Conservation (phyloP, 352 stramenopile genomes). For the Phytopythium mirpurense region DNA sequence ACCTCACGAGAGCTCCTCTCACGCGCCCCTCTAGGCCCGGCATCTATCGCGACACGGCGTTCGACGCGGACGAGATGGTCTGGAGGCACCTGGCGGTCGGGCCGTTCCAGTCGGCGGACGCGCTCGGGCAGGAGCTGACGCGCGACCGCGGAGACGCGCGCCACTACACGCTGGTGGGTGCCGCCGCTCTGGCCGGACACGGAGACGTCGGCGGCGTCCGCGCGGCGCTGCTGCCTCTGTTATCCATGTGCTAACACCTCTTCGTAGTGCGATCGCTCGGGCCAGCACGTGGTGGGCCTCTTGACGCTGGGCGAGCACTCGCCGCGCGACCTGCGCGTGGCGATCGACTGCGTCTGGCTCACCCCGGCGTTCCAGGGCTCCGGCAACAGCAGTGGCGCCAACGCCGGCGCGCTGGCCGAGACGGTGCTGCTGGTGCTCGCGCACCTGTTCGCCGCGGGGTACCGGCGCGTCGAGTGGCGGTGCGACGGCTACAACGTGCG, state of each 20-base stretch:
- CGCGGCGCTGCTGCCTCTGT: too few species aligned
- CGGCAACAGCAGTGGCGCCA: slow-evolving; percentile 6
- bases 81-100: slow-evolving; percentile 68
- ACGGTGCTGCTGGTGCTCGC: slow-evolving; percentile 64
- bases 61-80: slow-evolving; percentile 73
- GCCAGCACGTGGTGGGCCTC: slow-evolving; percentile 65
- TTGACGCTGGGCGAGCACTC: slow-evolving; percentile 69
- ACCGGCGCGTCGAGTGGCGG: slow-evolving; percentile 84
- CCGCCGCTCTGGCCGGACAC: too few species aligned
- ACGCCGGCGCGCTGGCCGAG: slow-evolving; percentile 34
- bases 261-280: slow-evolving; percentile 38
- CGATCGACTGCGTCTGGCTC: slow-evolving; percentile 81
- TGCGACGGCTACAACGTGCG: slow-evolving; percentile 86
- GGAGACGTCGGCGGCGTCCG: too few species aligned
- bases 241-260: slow-evolving; percentile 5
- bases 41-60: slow-evolving; percentile 55
- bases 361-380: slow-evolving; percentile 68
- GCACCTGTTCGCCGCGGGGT: slow-evolving; percentile 68
- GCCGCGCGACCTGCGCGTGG: slow-evolving; percentile 68
- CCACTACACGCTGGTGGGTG: slow-evolving; percentile 55
- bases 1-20: too few species aligned
- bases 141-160: slow-evolving; percentile 26
- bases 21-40: slow-evolving; percentile 35
- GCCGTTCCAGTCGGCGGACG: slow-evolving; percentile 35
- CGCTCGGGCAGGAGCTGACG: slow-evolving; percentile 37